Conservation (phyloP, 495 filamentous ascomycete species). For the Annulohypoxylon maeteangense region DNA sequence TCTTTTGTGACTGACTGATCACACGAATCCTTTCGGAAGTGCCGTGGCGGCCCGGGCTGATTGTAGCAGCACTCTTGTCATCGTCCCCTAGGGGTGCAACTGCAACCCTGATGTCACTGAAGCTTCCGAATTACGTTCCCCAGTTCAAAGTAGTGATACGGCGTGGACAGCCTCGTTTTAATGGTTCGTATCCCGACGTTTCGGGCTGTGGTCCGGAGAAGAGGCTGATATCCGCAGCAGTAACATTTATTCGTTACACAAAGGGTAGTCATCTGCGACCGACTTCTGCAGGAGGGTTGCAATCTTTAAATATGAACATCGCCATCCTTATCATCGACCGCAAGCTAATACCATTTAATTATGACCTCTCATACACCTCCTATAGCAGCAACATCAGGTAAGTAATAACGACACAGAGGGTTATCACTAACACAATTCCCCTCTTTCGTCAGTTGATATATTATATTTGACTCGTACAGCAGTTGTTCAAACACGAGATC, state of each 20-base stretch:
- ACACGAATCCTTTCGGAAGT: slow-evolving; percentile 41
- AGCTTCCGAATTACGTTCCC: slow-evolving; percentile 20
- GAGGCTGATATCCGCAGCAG: slow-evolving; percentile 32
- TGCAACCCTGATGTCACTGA: slow-evolving; percentile 33
- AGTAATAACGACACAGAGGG: slow-evolving; percentile 13
- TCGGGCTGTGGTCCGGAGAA: slow-evolving; percentile 24
- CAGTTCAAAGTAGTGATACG: slow-evolving; percentile 13
- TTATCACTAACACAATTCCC: slow-evolving; percentile 14
- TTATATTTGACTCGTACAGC: neutral
- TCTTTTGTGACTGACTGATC: slow-evolving; percentile 36
- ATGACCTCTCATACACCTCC: neutral
- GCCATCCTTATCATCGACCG: slow-evolving; percentile 33
- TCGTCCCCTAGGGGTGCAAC: slow-evolving; percentile 15
- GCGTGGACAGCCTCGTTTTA: slow-evolving; percentile 31
- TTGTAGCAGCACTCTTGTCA: slow-evolving; percentile 33
- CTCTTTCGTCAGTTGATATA: neutral
- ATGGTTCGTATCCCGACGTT: slow-evolving; percentile 23
- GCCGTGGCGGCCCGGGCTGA: slow-evolving; percentile 32
- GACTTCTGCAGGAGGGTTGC: slow-evolving; percentile 39
- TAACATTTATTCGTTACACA: slow-evolving; percentile 36
- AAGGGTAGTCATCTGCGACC: slow-evolving; percentile 38
- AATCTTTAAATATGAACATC: slow-evolving; percentile 20
- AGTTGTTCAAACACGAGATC: neutral
- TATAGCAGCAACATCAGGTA: slow-evolving; percentile 9
- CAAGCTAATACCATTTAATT: slow-evolving; percentile 21